Evolutionary conservation across 1,284 basidiomycete genomes (phyloP), one percentile per base, ranked within the genome.

Genomic region (Mycosarcoma maydis): DNA sequence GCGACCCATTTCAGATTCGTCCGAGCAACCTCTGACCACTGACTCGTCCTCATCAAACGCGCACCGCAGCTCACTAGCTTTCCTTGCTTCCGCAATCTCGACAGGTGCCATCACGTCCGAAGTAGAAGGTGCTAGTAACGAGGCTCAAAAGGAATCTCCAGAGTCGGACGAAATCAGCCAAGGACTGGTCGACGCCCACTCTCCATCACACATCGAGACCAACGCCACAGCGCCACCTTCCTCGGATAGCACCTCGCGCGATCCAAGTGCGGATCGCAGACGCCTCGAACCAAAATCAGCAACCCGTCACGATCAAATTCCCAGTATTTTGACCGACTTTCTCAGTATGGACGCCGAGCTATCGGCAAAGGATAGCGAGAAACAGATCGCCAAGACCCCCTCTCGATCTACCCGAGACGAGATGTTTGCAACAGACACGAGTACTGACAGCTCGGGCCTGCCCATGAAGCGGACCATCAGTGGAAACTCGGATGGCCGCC

Each of bases 51-150:
- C 57, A 4, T 71, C 68, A 6, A 66, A 57, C 30, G 39, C 49
- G 4, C 29, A 41, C 29, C 48, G 61, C 8, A 42, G 50, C 20
- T 71, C 68, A 1, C 42, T 71, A 16, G 61, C 62, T 23, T 71
- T 71, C 32, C 56, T 71, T 13, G 68, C 68, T 2, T 61, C 68
- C 13, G 68, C 62, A 6, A 71, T 71, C 40, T 66, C 68, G 19
- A 66, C 58, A 57, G 68, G 68, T 11, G 57, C 57, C 27, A 61
- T 66, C 41, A 48, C 56, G n/a, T 44, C 40, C n/a, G 50, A 53
- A 17, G 4, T 29, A 14, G 36, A 61, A 20, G 43, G 24, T 6
- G 42, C 23, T 11, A 14, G 26, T 8, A 41, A 29, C 8, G 33
- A 26, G 6, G n/a, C 26, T 19, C 10, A 4, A 23, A 34, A 23